These are phyloP conservation scores for Mycena rosella DNA, from an alignment of 768 basidiomycete species.

Conservation along the genomic window DNA sequence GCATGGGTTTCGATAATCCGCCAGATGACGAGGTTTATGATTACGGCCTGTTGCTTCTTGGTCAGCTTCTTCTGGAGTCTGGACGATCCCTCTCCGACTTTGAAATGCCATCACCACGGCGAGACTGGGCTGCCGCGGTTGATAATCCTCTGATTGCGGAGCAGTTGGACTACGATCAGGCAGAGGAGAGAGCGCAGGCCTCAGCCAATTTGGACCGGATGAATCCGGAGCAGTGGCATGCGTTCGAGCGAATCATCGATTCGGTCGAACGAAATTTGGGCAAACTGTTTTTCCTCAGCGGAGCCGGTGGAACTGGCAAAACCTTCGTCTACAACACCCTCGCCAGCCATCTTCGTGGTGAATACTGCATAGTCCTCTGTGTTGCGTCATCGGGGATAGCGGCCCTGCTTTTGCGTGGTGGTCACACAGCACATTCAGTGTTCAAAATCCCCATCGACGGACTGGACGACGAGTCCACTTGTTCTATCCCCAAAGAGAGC, in stretches of 20 bases:
- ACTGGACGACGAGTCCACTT: constrained; percentile 28
- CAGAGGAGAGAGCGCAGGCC: constrained; percentile 25
- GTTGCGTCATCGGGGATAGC: constrained; percentile 65
- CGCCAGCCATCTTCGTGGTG: constrained; percentile 47
- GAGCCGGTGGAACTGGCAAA: constrained; percentile 16
- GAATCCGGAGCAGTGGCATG: constrained; percentile 48
- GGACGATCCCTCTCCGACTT: constrained; percentile 5
- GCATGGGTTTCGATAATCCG: constrained; percentile 8
- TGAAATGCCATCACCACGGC: not conserved
- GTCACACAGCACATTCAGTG: constrained; percentile 60
- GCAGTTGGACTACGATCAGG: constrained; percentile 9
- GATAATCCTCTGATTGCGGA: constrained; percentile 1
- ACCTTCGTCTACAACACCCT: constrained; percentile 20
- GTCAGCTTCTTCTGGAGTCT: constrained; percentile 19
- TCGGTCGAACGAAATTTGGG: constrained; percentile 40
- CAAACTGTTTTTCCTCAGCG: constrained; percentile 52
- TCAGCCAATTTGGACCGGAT: constrained; percentile 25
- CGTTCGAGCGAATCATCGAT: constrained; percentile 46
- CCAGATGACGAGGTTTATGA: constrained; percentile 18
- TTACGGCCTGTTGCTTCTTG: constrained; percentile 22
- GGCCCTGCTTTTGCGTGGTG: constrained; percentile 57
- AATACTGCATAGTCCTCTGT: constrained; percentile 55
- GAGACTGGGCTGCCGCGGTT: no score
- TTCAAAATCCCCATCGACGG: constrained; percentile 60
- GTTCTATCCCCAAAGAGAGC: constrained; percentile 46